Evolutionary conservation across 345 rosid species (phyloP).

Genomic region (Populus pruinosa): DNA sequence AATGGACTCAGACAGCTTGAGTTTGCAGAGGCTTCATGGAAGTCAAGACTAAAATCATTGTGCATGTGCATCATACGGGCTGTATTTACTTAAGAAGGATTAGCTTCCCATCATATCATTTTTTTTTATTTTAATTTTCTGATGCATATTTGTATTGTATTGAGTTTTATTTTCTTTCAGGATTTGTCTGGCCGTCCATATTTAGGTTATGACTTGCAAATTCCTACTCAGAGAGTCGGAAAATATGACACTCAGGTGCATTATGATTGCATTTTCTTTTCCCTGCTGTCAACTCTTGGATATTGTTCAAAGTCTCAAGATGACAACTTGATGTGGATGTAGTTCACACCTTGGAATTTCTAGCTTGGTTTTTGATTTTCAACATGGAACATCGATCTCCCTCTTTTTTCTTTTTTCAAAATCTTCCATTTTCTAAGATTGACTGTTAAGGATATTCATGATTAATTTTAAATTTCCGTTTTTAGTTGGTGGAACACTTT

Average conservation of each 20-base stretch:
- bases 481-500: slow-evolving; percentile 90
- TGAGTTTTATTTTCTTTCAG: slow-evolving; percentile 34
- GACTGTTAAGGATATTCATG: background rate
- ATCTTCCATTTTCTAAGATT: background rate
- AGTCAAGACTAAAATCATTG: background rate
- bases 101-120: background rate
- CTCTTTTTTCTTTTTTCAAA: background rate
- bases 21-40: background rate
- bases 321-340: background rate
- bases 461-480: background rate
- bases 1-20: background rate
- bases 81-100: background rate
- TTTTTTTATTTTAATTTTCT: background rate
- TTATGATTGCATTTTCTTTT: background rate
- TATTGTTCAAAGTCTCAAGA: background rate
- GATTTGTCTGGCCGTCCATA: slow-evolving; percentile 87
- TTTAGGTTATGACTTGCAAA: slow-evolving; percentile 67
- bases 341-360: background rate
- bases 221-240: slow-evolving; percentile 82
- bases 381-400: background rate
- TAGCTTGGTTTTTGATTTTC: background rate
- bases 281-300: background rate
- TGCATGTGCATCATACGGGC: background rate
- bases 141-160: background rate
- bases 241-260: slow-evolving; percentile 82